phyloP scores from a whole-genome alignment of 2,329 filamentous ascomycete genomes.

The Colletotrichum sublineola region DNA sequence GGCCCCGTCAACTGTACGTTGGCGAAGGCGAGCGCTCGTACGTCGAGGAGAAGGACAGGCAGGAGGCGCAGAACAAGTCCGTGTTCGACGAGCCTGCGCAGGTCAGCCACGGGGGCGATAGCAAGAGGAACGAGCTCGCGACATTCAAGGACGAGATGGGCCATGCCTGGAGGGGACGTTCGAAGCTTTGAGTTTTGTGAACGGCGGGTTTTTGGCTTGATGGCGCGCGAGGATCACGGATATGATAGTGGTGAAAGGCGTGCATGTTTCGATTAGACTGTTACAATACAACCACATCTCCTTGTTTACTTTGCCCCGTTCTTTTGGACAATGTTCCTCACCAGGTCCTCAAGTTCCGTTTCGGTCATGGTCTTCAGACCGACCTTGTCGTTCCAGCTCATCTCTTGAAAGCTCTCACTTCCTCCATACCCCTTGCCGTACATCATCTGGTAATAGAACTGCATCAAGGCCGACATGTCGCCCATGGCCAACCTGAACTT shows the following conservation, averaged over 20 bases:
- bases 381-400: conserved; percentile 36
- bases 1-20: conserved; percentile 62
- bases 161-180: conserved; percentile 38
- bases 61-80: conserved; percentile 48
- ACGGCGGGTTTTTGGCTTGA: background rate
- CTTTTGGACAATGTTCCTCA: background rate
- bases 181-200: conserved; percentile 25
- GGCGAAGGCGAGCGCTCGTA: conserved; percentile 61
- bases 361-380: background rate
- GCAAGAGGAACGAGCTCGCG: conserved; percentile 57
- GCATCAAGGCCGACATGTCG: conserved; percentile 8
- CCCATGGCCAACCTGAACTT: conserved; percentile 1
- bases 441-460: conserved; percentile 33
- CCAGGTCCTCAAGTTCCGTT: background rate
- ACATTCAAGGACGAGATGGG: conserved; percentile 56
- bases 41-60: conserved; percentile 53
- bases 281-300: conserved; percentile 13
- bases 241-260: background rate
- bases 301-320: background rate
- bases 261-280: conserved; percentile 17
- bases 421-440: conserved; percentile 32
- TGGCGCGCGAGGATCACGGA: conserved; percentile 14
- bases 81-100: conserved; percentile 54
- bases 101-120: conserved; percentile 58
- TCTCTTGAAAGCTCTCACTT: conserved; percentile 28